Evolutionary conservation across 495 filamentous ascomycete species (phyloP).

Genomic region (Lophiotrema nucula): DNA sequence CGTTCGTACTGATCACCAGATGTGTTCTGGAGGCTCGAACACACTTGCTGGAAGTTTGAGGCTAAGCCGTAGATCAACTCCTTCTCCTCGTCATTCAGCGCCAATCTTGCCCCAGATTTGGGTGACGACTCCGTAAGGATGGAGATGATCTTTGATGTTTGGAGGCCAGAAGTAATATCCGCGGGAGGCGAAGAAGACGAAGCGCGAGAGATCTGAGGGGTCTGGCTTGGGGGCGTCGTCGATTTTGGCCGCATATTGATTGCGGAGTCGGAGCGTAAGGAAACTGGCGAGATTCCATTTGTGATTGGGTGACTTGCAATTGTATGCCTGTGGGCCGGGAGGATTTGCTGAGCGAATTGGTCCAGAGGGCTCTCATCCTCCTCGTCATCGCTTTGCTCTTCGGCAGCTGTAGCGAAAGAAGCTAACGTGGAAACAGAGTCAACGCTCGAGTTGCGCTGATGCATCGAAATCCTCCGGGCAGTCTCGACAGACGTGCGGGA

Average conservation of each 20-base stretch:
- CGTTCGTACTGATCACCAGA: conserved; percentile 59
- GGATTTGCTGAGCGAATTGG: conserved; percentile 23
- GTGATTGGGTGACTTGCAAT: neutral
- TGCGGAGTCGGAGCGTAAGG: conserved; percentile 41
- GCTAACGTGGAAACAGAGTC: conserved; percentile 73
- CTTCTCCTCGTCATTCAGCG: conserved; percentile 39
- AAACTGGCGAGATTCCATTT: neutral
- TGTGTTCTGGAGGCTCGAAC: conserved; percentile 61
- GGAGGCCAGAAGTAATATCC: conserved; percentile 35
- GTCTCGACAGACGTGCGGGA: conserved; percentile 17
- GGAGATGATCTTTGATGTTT: conserved; percentile 31
- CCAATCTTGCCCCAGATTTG: conserved; percentile 52
- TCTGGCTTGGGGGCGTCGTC: neutral
- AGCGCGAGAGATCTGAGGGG: conserved; percentile 5
- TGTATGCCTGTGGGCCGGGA: neutral
- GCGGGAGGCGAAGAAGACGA: conserved; percentile 36
- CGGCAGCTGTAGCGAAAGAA: conserved; percentile 80
- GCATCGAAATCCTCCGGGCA: conserved; percentile 32
- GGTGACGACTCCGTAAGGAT: conserved; percentile 48
- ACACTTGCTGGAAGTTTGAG: conserved; percentile 69
- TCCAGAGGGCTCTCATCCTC: conserved; percentile 39
- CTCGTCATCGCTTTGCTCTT: conserved; percentile 50
- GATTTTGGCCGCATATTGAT: conserved; percentile 30
- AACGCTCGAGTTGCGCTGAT: conserved; percentile 59
- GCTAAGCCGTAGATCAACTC: conserved; percentile 75